Evolutionary conservation across 2,329 filamentous ascomycete species (phyloP).

Genomic region (Coniochaeta ligniaria): DNA sequence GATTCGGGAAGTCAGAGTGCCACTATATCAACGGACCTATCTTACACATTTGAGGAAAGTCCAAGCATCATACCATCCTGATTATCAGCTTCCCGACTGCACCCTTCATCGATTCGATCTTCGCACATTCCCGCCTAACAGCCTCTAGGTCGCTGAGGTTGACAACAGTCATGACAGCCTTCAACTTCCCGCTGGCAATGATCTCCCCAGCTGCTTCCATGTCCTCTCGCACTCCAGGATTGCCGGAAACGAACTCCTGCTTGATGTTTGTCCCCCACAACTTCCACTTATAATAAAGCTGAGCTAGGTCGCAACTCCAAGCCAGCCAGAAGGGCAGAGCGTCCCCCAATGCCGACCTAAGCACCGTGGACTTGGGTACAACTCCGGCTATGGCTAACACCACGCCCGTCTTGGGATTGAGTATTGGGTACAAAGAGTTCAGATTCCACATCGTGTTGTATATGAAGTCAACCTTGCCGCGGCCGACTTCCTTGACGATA

Average conservation of each 20-base stretch:
- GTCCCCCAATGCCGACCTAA: slow-evolving; percentile 23
- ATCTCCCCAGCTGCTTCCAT: slow-evolving; percentile 32
- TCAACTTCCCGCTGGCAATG: slow-evolving; percentile 34
- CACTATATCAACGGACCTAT: too few species aligned
- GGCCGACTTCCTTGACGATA: slow-evolving; percentile 27
- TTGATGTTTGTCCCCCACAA: slow-evolving; percentile 35
- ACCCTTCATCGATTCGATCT: slow-evolving; percentile 31
- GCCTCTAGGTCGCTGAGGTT: slow-evolving; percentile 33
- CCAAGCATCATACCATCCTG: background rate
- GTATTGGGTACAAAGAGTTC: slow-evolving; percentile 27
- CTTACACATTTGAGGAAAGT: too few species aligned
- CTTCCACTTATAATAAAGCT: slow-evolving; percentile 32
- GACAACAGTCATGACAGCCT: slow-evolving; percentile 31
- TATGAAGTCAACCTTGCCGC: slow-evolving; percentile 40
- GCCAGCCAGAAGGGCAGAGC: slow-evolving; percentile 27
- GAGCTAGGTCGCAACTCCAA: slow-evolving; percentile 18
- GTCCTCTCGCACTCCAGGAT: slow-evolving; percentile 30
- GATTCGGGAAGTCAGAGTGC: too few species aligned
- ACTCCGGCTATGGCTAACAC: slow-evolving; percentile 31
- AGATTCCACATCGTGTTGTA: slow-evolving; percentile 39
- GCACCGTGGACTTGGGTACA: slow-evolving; percentile 21
- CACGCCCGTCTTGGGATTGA: slow-evolving; percentile 28
- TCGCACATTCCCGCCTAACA: slow-evolving; percentile 30
- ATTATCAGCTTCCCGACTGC: slow-evolving; percentile 30
- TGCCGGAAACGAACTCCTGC: slow-evolving; percentile 37